phyloP scores from a whole-genome alignment of 768 basidiomycete species.

The Termitomyces sp. region DNA sequence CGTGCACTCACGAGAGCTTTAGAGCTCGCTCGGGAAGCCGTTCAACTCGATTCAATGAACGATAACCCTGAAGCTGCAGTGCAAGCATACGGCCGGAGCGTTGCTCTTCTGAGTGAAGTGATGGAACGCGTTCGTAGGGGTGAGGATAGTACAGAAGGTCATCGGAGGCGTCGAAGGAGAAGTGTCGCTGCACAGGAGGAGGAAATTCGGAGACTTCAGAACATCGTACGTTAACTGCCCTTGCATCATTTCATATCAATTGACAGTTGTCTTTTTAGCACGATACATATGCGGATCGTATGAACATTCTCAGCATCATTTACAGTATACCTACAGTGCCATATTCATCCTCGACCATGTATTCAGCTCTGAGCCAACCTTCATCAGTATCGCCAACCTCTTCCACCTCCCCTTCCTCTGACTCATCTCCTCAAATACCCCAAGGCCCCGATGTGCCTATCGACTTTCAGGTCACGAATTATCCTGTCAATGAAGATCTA shows the following conservation, averaged over 20 bases:
- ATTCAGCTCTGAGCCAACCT: constrained; percentile 26
- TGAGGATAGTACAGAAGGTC: constrained; percentile 70
- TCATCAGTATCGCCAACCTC: constrained; percentile 26
- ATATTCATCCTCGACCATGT: constrained; percentile 55
- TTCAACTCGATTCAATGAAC: constrained; percentile 82
- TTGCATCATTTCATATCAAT: constrained; percentile 7
- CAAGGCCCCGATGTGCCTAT: constrained; percentile 32
- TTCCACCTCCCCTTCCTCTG: constrained; percentile 49
- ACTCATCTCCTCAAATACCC: constrained; percentile 38
- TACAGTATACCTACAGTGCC: constrained; percentile 82
- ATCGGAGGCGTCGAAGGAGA: constrained; percentile 58
- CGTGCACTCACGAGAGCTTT: constrained; percentile 83
- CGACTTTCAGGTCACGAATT: constrained; percentile 29
- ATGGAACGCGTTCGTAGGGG: constrained; percentile 89
- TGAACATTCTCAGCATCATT: constrained; percentile 88
- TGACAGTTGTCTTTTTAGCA: constrained; percentile 50
- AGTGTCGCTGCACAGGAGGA: constrained; percentile 90
- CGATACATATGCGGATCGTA: constrained; percentile 92
- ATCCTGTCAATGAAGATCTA: constrained; percentile 18
- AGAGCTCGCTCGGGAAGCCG: constrained; percentile 86
- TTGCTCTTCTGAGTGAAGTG: constrained; percentile 83
- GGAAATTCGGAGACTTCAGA: constrained; percentile 80
- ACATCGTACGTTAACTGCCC: constrained; percentile 67
- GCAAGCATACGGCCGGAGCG: constrained; percentile 84
- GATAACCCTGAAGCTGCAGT: constrained; percentile 88